Percentiles rank a stretch among this genome's conserved stretches.
phyloP scores from a whole-genome alignment of 2,329 filamentous ascomycete species.

The Cryphonectria naterciae region DNA sequence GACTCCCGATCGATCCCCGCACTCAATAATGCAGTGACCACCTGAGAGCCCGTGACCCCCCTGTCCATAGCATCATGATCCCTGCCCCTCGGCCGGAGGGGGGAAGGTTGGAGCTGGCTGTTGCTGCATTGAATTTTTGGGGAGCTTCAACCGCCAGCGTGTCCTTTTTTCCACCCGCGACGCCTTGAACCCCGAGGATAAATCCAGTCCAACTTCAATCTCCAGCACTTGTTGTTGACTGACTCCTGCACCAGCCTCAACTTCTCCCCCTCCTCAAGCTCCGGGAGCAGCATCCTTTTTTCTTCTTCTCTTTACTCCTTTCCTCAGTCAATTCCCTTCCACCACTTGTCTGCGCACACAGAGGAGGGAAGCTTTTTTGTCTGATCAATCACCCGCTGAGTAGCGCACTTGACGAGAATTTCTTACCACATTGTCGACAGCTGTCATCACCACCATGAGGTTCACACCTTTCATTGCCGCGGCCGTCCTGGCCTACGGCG shows the following conservation, averaged over 20 bases:
- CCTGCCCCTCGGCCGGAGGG: slow-evolving; percentile 21
- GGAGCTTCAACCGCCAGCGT: slow-evolving; percentile 27
- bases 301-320: slow-evolving; percentile 31
- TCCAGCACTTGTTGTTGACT: slow-evolving; percentile 1
- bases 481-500: slow-evolving; percentile 71
- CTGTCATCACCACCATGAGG: slow-evolving; percentile 73
- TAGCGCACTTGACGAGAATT: slow-evolving; percentile 15
- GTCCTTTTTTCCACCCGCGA: slow-evolving; percentile 23
- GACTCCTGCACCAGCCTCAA: slow-evolving; percentile 14
- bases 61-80: slow-evolving; percentile 14
- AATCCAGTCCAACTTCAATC: slow-evolving; percentile 25
- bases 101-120: slow-evolving; percentile 15
- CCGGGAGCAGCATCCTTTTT: slow-evolving; percentile 39
- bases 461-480: slow-evolving; percentile 79
- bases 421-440: slow-evolving; percentile 7
- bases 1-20: slow-evolving; percentile 20
- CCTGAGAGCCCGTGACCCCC: slow-evolving; percentile 19
- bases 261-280: slow-evolving; percentile 41
- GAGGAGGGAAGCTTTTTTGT: slow-evolving; percentile 22
- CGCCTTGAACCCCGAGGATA: slow-evolving; percentile 22
- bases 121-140: slow-evolving; percentile 21
- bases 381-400: slow-evolving; percentile 18
- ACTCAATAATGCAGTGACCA: slow-evolving; percentile 22
- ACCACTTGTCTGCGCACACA: slow-evolving; percentile 32
- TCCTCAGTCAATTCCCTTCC: slow-evolving; percentile 35